Evolutionary conservation across 2,329 filamentous ascomycete species (phyloP), one percentile per base, ranked within the genome.

Genomic region (Aureobasidium mangrovei): DNA sequence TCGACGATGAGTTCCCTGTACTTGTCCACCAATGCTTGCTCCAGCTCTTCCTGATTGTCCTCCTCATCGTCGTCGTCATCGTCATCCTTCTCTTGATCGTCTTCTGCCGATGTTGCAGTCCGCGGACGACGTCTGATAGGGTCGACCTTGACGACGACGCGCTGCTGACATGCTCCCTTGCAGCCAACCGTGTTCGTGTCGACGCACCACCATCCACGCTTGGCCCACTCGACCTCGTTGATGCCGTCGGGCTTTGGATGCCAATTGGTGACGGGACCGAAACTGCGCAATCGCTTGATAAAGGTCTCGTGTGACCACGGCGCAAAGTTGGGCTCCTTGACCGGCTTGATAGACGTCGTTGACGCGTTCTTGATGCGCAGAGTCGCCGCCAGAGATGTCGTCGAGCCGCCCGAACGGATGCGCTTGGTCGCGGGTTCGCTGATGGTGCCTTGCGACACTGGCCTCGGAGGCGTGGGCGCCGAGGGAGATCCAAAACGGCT

Each of bases 141-240:
- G 29, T 58, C 57, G 18, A 55, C 45, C 70, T 87, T 89, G 51
- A 97, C 86, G 4, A 93, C 80, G 39, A 96, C 76, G 62, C 94
- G 87, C 63, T 86, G 85, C 65, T 85, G 85, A 65, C 93, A 98
- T 2, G 91, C 82, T 39, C 86, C 84, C 40, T 75, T 77, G 67
- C 93, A 98, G 18, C 83, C 82, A 12, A 97, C 88, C 3, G 86
- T 86, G 69, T 95, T 90, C 60, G 83, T 83, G 62, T 85, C 85
- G 43, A 86, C 82, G 63, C 91, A 96, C 3, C 85, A 77, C 91
- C 93, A 98, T 0, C 91, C 91, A 56, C 87, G 77, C 74, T 91
- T 95, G 0, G 91, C 91, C 93, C 93, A 98, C 67, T 90, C 86
- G 6, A 96, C 83, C 70, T 97, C 93, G 65, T 83, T 89, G 62